A percentile compares a stretch with the other conserved stretches of the same genome.
phyloP scores from a whole-genome alignment of 176 grass and related monocot genomes.

The Paspalum vaginatum region DNA sequence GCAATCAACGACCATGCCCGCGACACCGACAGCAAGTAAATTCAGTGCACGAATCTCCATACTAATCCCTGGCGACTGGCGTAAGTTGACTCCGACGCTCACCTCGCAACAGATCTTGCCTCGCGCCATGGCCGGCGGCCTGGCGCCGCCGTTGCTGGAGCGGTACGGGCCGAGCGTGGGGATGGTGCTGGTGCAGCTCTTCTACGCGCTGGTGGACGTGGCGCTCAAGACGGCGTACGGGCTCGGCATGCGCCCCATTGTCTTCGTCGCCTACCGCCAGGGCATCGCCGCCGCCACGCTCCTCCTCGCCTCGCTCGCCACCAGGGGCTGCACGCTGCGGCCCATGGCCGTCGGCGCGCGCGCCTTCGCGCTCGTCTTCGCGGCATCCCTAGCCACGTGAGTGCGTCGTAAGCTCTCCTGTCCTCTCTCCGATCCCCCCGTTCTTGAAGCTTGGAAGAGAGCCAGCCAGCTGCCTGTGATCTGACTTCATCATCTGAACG shows the following conservation, averaged over 20 bases:
- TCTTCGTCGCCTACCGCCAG: slow-evolving; percentile 66
- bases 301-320: slow-evolving; percentile 43
- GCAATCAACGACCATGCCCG: background rate
- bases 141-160: background rate
- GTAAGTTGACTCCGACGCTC: no score
- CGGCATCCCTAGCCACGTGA: slow-evolving; percentile 48
- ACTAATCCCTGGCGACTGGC: no score
- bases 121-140: slow-evolving; percentile 27
- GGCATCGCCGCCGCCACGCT: slow-evolving; percentile 51
- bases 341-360: slow-evolving; percentile 36
- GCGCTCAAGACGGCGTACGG: slow-evolving; percentile 49
- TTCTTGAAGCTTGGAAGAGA: no score
- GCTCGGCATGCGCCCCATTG: slow-evolving; percentile 59
- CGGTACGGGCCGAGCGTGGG: slow-evolving; percentile 37
- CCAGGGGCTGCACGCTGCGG: slow-evolving; percentile 43
- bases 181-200: slow-evolving; percentile 62
- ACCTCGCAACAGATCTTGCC: background rate
- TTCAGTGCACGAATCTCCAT: no score
- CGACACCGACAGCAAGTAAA: background rate
- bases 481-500: background rate
- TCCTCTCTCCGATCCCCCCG: background rate
- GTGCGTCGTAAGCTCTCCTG: background rate
- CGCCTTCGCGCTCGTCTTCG: slow-evolving; percentile 50
- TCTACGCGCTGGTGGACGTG: slow-evolving; percentile 64
- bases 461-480: no score